Evolutionary conservation across 1,284 basidiomycete genomes (phyloP).

Genomic region (Boletus calvinii): DNA sequence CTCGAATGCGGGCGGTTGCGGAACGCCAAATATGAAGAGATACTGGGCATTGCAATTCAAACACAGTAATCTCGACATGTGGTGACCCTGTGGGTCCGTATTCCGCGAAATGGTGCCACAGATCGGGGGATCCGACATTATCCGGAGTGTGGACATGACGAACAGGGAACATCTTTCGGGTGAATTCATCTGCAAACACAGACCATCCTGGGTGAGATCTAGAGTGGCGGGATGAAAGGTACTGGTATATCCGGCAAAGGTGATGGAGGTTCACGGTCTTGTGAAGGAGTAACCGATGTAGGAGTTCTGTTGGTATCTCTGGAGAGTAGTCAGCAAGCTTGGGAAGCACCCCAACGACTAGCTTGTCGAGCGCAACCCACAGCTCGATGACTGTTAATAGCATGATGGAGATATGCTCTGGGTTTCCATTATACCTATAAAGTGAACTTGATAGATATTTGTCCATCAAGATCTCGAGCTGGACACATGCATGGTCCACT

Average conservation of each 20-base stretch:
- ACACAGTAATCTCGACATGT: not conserved
- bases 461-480: no score
- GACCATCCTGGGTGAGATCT: slow-evolving; percentile 7
- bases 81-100: not conserved
- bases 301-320: not conserved
- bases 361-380: no score
- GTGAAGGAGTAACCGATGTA: not conserved
- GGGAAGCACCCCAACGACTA: no score
- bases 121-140: no score
- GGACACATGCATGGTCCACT: no score
- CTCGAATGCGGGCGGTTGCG: not conserved
- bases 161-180: slow-evolving; percentile 24
- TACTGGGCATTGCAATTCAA: not conserved
- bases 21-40: not conserved
- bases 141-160: slow-evolving; percentile 25
- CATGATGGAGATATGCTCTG: not conserved
- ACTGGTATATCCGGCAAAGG: slow-evolving; percentile 26
- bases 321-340: no score
- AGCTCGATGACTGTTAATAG: not conserved
- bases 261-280: not conserved
- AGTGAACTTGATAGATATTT: no score
- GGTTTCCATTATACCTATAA: not conserved
- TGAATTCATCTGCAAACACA: slow-evolving; percentile 17
- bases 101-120: no score
- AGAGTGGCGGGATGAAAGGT: slow-evolving; percentile 32